Percentiles rank a stretch among this genome's conserved stretches.
These are phyloP conservation scores for Paecilomyces dactylethromorphus DNA, from an alignment of 2,329 filamentous ascomycete genomes.

Conservation along the genomic window DNA sequence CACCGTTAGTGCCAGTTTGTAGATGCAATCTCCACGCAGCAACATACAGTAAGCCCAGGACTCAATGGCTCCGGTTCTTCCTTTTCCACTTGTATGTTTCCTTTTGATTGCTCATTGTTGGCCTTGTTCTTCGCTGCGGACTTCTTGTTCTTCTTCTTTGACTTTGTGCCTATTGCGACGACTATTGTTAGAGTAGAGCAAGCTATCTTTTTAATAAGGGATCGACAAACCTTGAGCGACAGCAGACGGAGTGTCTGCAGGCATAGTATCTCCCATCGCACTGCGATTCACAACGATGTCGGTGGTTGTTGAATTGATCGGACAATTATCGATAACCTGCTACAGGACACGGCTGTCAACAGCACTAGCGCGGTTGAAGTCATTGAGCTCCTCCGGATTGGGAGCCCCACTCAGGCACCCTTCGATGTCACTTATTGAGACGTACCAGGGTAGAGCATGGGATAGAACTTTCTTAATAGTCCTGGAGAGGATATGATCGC, in stretches of 20 bases:
- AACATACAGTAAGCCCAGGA: neutral
- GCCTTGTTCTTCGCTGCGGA: slow-evolving; percentile 37
- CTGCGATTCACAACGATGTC: neutral
- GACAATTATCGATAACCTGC: slow-evolving; percentile 1
- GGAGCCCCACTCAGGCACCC: slow-evolving; percentile 10
- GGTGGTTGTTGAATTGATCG: neutral
- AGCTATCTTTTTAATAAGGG: slow-evolving; percentile 1
- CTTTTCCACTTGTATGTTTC: slow-evolving; percentile 10
- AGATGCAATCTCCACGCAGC: neutral
- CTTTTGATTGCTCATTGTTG: slow-evolving; percentile 21
- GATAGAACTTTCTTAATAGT: neutral
- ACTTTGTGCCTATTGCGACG: slow-evolving; percentile 36
- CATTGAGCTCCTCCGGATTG: neutral
- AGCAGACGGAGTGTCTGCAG: slow-evolving; percentile 12
- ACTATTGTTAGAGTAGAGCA: slow-evolving; percentile 14
- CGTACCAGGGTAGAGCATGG: neutral
- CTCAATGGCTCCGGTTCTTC: slow-evolving; percentile 9
- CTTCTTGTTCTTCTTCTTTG: slow-evolving; percentile 56
- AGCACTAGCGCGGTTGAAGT: slow-evolving; percentile 23
- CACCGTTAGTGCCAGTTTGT: neutral
- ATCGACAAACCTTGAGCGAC: slow-evolving; percentile 17
- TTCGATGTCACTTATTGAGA: slow-evolving; percentile 6
- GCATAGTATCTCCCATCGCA: slow-evolving; percentile 11
- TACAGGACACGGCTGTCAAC: slow-evolving; percentile 25
- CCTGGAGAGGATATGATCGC: neutral